Evolutionary conservation across 768 basidiomycete genomes (phyloP).

Genomic region (Lactarius tabidus): DNA sequence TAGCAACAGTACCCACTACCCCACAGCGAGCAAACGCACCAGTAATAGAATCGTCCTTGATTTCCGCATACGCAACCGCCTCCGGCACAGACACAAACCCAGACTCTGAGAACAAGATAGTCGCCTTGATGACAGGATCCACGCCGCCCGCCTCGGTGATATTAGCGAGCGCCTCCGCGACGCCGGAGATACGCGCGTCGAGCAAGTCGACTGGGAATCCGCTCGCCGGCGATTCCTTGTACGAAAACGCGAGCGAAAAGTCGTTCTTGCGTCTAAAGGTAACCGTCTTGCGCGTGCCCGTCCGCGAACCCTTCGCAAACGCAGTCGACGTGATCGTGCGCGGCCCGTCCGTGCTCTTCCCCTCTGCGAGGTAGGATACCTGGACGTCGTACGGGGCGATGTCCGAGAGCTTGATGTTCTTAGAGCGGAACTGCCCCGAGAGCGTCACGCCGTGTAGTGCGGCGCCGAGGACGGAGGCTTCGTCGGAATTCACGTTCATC

Average conservation of each 20-base stretch:
- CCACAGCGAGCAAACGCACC: slow-evolving; percentile 40
- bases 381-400: slow-evolving; percentile 70
- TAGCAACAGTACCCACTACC: slow-evolving; percentile 2
- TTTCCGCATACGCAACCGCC: slow-evolving; percentile 73
- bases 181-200: slow-evolving; percentile 66
- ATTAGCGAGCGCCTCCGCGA: slow-evolving; percentile 74
- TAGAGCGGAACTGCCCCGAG: slow-evolving; percentile 91
- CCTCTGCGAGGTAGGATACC: slow-evolving; percentile 67
- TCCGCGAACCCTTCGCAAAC: slow-evolving; percentile 74
- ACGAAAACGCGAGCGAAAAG: slow-evolving; percentile 72
- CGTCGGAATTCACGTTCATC: slow-evolving; percentile 94
- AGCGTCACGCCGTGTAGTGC: slow-evolving; percentile 88
- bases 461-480: slow-evolving; percentile 90
- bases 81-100: slow-evolving; percentile 80
- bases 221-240: slow-evolving; percentile 60
- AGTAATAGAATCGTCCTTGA: slow-evolving; percentile 74
- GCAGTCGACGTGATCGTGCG: slow-evolving; percentile 72
- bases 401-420: slow-evolving; percentile 84
- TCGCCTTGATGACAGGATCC: slow-evolving; percentile 85
- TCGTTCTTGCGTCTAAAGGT: slow-evolving; percentile 84
- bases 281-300: slow-evolving; percentile 79
- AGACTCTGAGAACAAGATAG: slow-evolving; percentile 77
- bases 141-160: slow-evolving; percentile 76
- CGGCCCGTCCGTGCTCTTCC: slow-evolving; percentile 44
- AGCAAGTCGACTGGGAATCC: slow-evolving; percentile 72